These are phyloP conservation scores for Macrophomina pseudophaseolina DNA, from an alignment of 2,329 filamentous ascomycete genomes.

Conservation along the genomic window DNA sequence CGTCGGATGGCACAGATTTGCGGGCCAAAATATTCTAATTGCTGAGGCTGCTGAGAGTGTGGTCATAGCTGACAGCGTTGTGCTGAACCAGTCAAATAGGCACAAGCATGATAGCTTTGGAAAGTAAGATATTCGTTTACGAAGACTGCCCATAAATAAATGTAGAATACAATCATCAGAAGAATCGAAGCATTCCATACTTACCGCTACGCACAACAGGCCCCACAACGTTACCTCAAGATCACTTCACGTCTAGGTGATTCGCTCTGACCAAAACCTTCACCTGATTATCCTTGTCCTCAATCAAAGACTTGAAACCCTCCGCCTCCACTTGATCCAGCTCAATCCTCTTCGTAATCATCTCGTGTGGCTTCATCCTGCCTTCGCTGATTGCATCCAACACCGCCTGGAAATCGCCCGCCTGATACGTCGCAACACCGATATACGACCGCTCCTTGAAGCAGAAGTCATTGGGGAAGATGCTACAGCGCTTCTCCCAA, in stretches of 20 bases:
- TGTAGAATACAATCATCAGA: background rate
- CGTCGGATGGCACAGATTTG: too few species aligned
- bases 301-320: constrained; percentile 54
- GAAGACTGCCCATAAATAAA: too few species aligned
- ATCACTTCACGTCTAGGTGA: constrained; percentile 1
- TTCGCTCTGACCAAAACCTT: constrained; percentile 52
- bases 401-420: constrained; percentile 55
- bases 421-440: constrained; percentile 58
- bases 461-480: constrained; percentile 57
- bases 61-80: too few species aligned
- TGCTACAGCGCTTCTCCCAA: constrained; percentile 58
- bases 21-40: too few species aligned
- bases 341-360: constrained; percentile 57
- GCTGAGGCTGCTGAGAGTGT: too few species aligned
- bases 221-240: background rate
- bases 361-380: constrained; percentile 49
- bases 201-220: background rate
- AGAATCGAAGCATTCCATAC: background rate
- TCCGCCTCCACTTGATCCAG: constrained; percentile 54
- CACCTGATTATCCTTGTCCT: constrained; percentile 57
- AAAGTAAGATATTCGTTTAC: too few species aligned
- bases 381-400: constrained; percentile 54
- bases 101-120: too few species aligned
- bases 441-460: constrained; percentile 60
- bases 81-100: too few species aligned